Percentiles rank a stretch among this genome's conserved stretches.
phyloP scores from a whole-genome alignment of 1,139 yeast species.

The Scheffersomyces stambukii region DNA sequence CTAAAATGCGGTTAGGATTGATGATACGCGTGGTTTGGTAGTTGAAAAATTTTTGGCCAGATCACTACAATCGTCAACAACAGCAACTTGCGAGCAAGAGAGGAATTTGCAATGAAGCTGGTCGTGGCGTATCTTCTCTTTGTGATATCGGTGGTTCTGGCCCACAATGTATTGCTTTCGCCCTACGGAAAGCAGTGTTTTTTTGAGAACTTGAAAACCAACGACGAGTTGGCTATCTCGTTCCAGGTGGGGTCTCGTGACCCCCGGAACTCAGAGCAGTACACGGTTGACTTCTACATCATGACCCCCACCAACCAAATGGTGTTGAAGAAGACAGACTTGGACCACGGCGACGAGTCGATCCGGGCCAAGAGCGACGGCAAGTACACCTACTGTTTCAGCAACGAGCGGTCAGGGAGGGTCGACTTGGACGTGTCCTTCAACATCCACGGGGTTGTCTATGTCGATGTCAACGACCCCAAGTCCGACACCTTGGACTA shows the following conservation, averaged over 20 bases:
- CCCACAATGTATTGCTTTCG: slow-evolving; percentile 82
- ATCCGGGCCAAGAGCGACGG: slow-evolving; percentile 66
- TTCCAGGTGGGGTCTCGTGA: slow-evolving; percentile 95
- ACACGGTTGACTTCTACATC: slow-evolving; percentile 68
- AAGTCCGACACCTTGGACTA: slow-evolving; percentile 79
- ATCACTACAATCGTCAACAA: slow-evolving; percentile 1
- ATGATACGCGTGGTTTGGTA: neutral
- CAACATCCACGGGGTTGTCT: slow-evolving; percentile 91
- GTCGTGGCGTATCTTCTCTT: slow-evolving; percentile 3
- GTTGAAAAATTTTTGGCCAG: neutral
- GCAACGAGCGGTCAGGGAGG: slow-evolving; percentile 72
- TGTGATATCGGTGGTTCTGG: slow-evolving; percentile 27
- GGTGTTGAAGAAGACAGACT: slow-evolving; percentile 46
- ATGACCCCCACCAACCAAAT: slow-evolving; percentile 58
- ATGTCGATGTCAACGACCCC: slow-evolving; percentile 81
- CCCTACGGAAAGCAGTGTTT: slow-evolving; percentile 87
- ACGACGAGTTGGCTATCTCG: slow-evolving; percentile 83
- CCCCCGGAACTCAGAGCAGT: slow-evolving; percentile 72
- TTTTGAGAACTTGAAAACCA: slow-evolving; percentile 73
- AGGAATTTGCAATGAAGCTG: slow-evolving; percentile 4
- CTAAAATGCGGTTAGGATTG: slow-evolving; percentile 1
- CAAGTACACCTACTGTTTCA: slow-evolving; percentile 83
- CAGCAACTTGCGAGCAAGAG: slow-evolving; percentile 1
- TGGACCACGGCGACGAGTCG: slow-evolving; percentile 79
- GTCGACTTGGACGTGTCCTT: slow-evolving; percentile 89